A percentile compares a stretch with the other conserved stretches of the same genome.
These are phyloP conservation scores for Racocetra persica DNA, from an alignment of 371 early-diverging fungal genomes.

Conservation along the genomic window DNA sequence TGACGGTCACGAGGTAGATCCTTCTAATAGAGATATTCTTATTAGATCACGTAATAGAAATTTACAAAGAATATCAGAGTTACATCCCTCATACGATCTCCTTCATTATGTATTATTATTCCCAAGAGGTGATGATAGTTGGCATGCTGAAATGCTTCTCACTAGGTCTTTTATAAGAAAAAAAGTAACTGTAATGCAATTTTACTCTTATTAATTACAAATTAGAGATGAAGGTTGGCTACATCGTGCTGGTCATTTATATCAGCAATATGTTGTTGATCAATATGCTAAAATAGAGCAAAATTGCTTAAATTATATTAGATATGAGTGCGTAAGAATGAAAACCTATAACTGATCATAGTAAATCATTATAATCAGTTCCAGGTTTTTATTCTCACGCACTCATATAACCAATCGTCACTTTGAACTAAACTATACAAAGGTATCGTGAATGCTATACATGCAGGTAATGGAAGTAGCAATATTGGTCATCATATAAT, in stretches of 20 bases:
- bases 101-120: constrained; percentile 45
- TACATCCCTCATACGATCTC: constrained; percentile 43
- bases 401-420: constrained; percentile 20
- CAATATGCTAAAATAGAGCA: constrained; percentile 41
- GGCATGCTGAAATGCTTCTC: neutral
- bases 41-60: constrained; percentile 1
- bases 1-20: neutral
- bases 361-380: too few species aligned
- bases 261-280: constrained; percentile 42
- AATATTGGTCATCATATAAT: constrained; percentile 41
- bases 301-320: constrained; percentile 14
- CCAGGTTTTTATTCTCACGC: too few species aligned
- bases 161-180: neutral
- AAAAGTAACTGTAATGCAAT: neutral
- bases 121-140: constrained; percentile 41
- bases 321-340: too few species aligned
- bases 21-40: constrained; percentile 37
- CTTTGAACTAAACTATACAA: constrained; percentile 17
- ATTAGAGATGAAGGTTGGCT: constrained; percentile 16
- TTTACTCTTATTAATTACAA: constrained; percentile 37
- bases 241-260: neutral
- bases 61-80: constrained; percentile 26
- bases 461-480: neutral
- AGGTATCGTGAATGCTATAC: constrained; percentile 26
- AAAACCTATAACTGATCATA: too few species aligned